Evolutionary conservation across 2,329 filamentous ascomycete genomes (phyloP).

Genomic region (Chrysosphaeria jannelii): DNA sequence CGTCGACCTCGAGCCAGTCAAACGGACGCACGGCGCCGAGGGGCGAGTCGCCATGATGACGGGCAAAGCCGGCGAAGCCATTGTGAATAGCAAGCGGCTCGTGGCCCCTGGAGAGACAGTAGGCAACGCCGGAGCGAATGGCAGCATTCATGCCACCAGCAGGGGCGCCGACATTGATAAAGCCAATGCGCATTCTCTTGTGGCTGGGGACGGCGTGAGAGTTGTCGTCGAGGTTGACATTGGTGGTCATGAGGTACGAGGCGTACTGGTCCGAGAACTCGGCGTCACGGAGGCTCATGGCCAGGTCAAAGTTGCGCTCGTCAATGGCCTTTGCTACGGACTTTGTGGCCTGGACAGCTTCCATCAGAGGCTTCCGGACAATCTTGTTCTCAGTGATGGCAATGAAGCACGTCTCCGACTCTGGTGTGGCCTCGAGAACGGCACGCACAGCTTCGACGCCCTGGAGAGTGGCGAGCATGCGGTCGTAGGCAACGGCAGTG

Average conservation of each 20-base stretch:
- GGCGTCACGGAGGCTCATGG: conserved; percentile 67
- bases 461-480: conserved; percentile 75
- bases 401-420: conserved; percentile 79
- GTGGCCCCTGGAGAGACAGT: conserved; percentile 78
- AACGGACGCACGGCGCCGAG: conserved; percentile 60
- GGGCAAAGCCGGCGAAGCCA: conserved; percentile 75
- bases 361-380: conserved; percentile 59
- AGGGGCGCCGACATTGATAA: conserved; percentile 88
- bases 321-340: conserved; percentile 58
- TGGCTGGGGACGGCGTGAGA: conserved; percentile 26
- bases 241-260: conserved; percentile 74
- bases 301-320: conserved; percentile 56
- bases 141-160: conserved; percentile 97
- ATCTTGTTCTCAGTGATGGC: conserved; percentile 97
- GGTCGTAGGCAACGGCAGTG: conserved; percentile 72
- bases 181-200: conserved; percentile 73
- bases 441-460: conserved; percentile 85
- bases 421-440: conserved; percentile 63
- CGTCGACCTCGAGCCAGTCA: conserved; percentile 77
- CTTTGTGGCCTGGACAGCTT: conserved; percentile 68
- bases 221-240: conserved; percentile 37
- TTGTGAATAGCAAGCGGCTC: conserved; percentile 84
- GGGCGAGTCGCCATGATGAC: conserved; percentile 66
- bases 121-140: conserved; percentile 72
- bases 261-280: conserved; percentile 85